Percentiles rank a stretch among this genome's conserved stretches.
phyloP scores from a whole-genome alignment of 495 filamentous ascomycete species.

The Podospora fimiseda region DNA sequence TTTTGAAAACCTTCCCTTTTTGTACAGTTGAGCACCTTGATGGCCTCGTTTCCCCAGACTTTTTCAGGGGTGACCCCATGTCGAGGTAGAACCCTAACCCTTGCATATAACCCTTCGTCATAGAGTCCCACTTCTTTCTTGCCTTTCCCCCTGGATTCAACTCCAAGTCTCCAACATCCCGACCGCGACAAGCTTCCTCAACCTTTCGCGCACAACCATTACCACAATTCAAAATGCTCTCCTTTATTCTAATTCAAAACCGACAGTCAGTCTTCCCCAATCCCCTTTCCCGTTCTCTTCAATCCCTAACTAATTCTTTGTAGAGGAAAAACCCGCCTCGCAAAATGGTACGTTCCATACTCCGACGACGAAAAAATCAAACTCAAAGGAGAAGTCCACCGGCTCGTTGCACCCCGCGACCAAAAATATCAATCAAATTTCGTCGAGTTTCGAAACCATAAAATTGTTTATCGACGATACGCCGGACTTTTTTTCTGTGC shows the following conservation, averaged over 20 bases:
- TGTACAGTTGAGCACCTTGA: no score
- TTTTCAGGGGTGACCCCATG: no score
- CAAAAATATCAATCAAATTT: slow-evolving; percentile 99
- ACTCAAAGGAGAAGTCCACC: slow-evolving; percentile 94
- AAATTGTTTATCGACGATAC: slow-evolving; percentile 94
- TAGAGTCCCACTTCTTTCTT: no score
- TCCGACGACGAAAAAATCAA: slow-evolving; percentile 96
- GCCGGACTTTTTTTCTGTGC: slow-evolving; percentile 98
- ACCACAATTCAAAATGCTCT: slow-evolving; percentile 50
- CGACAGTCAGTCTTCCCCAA: slow-evolving; percentile 58
- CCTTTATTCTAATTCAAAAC: slow-evolving; percentile 95
- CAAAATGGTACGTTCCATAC: slow-evolving; percentile 98
- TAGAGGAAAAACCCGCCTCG: slow-evolving; percentile 96
- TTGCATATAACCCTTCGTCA: no score
- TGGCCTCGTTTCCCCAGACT: no score
- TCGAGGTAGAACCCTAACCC: slow-evolving; percentile 1
- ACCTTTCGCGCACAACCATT: background rate
- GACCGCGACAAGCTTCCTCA: slow-evolving; percentile 6
- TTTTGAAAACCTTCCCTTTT: background rate
- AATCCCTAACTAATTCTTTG: background rate
- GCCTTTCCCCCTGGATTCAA: background rate
- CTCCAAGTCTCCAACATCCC: background rate
- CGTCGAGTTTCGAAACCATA: slow-evolving; percentile 88
- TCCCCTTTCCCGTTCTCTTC: background rate
- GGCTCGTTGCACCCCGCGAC: slow-evolving; percentile 91